These are phyloP conservation scores for Colletotrichum graminicola DNA, from an alignment of 2,329 filamentous ascomycete genomes.

Conservation along the genomic window DNA sequence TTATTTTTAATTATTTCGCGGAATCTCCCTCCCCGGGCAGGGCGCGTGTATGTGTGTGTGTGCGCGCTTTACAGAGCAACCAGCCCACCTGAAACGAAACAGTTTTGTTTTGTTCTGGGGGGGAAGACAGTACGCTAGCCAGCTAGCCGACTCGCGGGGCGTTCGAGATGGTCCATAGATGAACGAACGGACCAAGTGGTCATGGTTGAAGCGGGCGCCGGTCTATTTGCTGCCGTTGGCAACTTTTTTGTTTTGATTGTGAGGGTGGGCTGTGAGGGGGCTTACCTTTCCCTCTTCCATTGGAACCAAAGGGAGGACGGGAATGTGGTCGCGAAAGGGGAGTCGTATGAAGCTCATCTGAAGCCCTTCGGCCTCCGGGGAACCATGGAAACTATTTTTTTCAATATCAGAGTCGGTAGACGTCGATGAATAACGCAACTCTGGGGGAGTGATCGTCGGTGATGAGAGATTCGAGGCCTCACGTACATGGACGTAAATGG, in stretches of 20 bases:
- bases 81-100: slow-evolving; percentile 1
- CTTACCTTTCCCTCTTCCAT: neutral
- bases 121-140: neutral
- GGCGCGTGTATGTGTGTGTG: too few species aligned
- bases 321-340: neutral
- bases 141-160: neutral
- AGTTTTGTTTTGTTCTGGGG: neutral
- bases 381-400: too few species aligned
- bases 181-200: too few species aligned
- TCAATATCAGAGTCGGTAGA: neutral
- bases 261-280: too few species aligned
- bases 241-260: too few species aligned
- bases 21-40: neutral
- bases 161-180: too few species aligned
- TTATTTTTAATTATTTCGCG: too few species aligned
- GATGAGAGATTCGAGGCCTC: neutral
- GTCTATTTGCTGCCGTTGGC: too few species aligned
- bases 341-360: neutral
- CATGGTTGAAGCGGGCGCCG: too few species aligned
- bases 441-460: neutral
- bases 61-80: too few species aligned
- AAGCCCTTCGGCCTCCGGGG: too few species aligned
- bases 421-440: neutral
- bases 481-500: neutral
- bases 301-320: neutral